Base-by-base conservation (phyloP, 2,329 filamentous ascomycete species). In the Neonectria punicea region DNA sequence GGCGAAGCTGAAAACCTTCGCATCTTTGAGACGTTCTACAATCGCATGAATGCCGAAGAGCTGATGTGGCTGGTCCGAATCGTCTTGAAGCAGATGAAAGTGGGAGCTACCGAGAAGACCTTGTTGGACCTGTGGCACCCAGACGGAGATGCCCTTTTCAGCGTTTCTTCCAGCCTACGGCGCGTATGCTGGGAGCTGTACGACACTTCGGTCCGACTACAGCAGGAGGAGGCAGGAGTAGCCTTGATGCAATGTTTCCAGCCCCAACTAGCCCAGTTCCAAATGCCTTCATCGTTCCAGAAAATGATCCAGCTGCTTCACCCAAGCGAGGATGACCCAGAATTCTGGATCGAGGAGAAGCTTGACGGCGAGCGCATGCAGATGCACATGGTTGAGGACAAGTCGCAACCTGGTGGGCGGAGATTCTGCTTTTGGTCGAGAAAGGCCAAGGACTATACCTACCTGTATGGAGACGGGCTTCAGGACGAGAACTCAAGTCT, bases 261-360 rank as follows among this genome's bases (percentile, higher is more conserved):
- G 75, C 96, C 96, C 6, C 96, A 98, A 78, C 86, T 99, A 39
- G 96, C 96, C 5, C 92, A 96, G 69, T 98, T 97, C 68, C 93
- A 98, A 77, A 92, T 92, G 85, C 87, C 92, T 36, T 89, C 90
- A 0, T 85, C 83, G 2, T 93, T 97, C 71, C 87, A 93, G 59
- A 92, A 90, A 75, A 93, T 97, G 87, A 89, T 97, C 1, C 83
- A 88, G 18, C 89, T 86, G 59, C 79, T 91, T 79, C 87, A 88
- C 2, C 84, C 86, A 0, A 90, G 88, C 0, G 87, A 90, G 25
- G 89, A 93, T 0, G 90, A 97, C 57, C 83, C 86, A 0, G 89
- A 92, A 9, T 99, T 97, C 75, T 98, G 94, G 94, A 96, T 98
- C 53, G 96, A 99, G 78, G 96, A 99, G 80, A 99, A 99, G 79